Evolutionary conservation across 2,329 filamentous ascomycete genomes (phyloP).

Genomic region (Myotisia sp.): DNA sequence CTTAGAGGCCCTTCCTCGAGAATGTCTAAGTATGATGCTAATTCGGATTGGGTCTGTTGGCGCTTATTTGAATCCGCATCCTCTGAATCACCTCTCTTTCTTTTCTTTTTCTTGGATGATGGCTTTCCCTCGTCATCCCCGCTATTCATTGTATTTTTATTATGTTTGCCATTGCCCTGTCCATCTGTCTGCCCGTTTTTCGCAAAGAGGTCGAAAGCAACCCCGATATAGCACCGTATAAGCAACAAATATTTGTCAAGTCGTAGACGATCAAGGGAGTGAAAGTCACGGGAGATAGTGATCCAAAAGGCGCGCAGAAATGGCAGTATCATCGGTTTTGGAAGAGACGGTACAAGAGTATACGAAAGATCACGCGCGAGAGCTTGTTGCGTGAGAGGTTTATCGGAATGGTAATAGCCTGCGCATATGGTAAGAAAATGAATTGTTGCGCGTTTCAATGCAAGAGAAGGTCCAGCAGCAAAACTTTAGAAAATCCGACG

Average conservation of each 20-base stretch:
- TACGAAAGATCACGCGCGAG: constrained; percentile 64
- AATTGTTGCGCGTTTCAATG: constrained; percentile 1
- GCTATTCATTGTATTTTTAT: constrained; percentile 1
- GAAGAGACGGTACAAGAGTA: constrained; percentile 47
- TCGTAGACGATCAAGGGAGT: constrained; percentile 55
- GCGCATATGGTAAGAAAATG: background rate
- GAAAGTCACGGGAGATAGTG: constrained; percentile 56
- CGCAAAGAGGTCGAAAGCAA: constrained; percentile 43
- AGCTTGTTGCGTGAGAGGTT: constrained; percentile 70
- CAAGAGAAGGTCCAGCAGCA: background rate
- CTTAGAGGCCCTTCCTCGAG: constrained; percentile 28
- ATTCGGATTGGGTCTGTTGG: constrained; percentile 12
- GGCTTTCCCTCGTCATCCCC: constrained; percentile 6
- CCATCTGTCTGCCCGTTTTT: constrained; percentile 16
- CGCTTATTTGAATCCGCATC: constrained; percentile 6
- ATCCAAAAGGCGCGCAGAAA: constrained; percentile 55
- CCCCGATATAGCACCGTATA: constrained; percentile 61
- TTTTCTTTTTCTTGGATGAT: constrained; percentile 22
- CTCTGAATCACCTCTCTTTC: constrained; percentile 11
- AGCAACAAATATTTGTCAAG: constrained; percentile 90
- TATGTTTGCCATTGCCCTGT: constrained; percentile 5
- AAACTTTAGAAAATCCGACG: too few relatives aligned
- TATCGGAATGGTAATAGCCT: constrained; percentile 87
- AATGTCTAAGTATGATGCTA: constrained; percentile 27
- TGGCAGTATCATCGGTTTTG: constrained; percentile 30